Evolutionary conservation across 768 basidiomycete genomes (phyloP).

Genomic region (Serendipita sp.): DNA sequence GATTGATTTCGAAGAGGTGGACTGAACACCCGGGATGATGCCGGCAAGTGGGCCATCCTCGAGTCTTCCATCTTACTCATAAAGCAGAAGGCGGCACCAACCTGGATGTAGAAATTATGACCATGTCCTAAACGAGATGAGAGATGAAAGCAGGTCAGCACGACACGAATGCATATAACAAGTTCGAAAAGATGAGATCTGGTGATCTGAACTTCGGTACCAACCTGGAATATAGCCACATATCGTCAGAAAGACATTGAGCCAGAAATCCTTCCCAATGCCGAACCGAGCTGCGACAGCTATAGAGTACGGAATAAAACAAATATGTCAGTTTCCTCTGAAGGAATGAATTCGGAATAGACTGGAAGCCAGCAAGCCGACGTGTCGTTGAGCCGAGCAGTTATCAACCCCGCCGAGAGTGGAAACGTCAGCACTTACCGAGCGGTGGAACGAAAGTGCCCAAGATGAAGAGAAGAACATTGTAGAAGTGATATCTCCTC

Average conservation of each 20-base stretch:
- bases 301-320: conserved; percentile 19
- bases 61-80: background rate
- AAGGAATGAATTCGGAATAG: background rate
- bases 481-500: conserved; percentile 64
- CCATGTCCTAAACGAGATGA: conserved; percentile 43
- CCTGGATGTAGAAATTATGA: conserved; percentile 91
- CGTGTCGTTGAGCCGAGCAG: background rate
- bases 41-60: background rate
- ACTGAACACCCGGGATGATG: background rate
- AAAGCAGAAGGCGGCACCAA: conserved; percentile 19
- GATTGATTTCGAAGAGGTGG: background rate
- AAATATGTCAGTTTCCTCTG: background rate
- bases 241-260: conserved; percentile 78
- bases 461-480: conserved; percentile 65
- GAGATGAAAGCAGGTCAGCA: conserved; percentile 7
- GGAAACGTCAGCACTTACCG: conserved; percentile 33
- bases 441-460: conserved; percentile 88
- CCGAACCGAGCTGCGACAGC: conserved; percentile 91
- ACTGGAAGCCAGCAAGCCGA: background rate
- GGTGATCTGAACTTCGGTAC: conserved; percentile 7
- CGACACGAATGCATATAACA: background rate
- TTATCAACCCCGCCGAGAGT: background rate
- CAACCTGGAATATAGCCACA: conserved; percentile 80
- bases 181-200: too few species aligned
- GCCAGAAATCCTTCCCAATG: conserved; percentile 78